A percentile compares a stretch with the other conserved stretches of the same genome.
Conservation (phyloP, 768 basidiomycete species). For the Boletus subparvulus region DNA sequence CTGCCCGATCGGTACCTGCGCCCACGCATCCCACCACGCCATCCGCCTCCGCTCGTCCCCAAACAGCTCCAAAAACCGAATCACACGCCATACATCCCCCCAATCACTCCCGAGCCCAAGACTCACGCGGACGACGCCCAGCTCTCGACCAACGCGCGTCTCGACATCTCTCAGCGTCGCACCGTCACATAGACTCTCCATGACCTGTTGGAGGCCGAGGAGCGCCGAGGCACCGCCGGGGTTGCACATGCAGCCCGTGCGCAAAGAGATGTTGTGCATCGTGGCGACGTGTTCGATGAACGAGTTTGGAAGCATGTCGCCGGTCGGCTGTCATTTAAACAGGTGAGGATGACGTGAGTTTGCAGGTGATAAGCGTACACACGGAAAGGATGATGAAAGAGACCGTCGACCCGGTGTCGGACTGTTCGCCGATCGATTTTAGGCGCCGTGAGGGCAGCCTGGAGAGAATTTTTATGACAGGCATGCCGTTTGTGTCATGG, state of each 20-base stretch:
- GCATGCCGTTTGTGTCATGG: slow-evolving; percentile 58
- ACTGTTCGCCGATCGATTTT: slow-evolving; percentile 59
- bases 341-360: background rate
- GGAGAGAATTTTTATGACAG: slow-evolving; percentile 71
- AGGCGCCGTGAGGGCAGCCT: slow-evolving; percentile 53
- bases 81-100: slow-evolving; percentile 64
- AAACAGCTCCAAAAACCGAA: slow-evolving; percentile 49
- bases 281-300: slow-evolving; percentile 74
- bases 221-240: slow-evolving; percentile 78
- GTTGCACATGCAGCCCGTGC: slow-evolving; percentile 88
- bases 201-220: slow-evolving; percentile 62
- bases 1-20: slow-evolving; percentile 32
- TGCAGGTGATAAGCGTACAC: slow-evolving; percentile 27
- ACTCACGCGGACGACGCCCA: slow-evolving; percentile 75
- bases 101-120: slow-evolving; percentile 79
- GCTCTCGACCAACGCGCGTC: slow-evolving; percentile 56
- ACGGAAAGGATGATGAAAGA: slow-evolving; percentile 65
- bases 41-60: slow-evolving; percentile 38
- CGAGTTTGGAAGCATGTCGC: slow-evolving; percentile 66
- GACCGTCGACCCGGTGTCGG: slow-evolving; percentile 63
- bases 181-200: slow-evolving; percentile 59
- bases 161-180: slow-evolving; percentile 65
- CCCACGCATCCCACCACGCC: slow-evolving; percentile 43
- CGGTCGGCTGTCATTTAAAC: slow-evolving; percentile 47
- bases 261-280: slow-evolving; percentile 63